Base-by-base conservation (phyloP, 495 filamentous ascomycete genomes). In the Penicillium antarcticum region DNA sequence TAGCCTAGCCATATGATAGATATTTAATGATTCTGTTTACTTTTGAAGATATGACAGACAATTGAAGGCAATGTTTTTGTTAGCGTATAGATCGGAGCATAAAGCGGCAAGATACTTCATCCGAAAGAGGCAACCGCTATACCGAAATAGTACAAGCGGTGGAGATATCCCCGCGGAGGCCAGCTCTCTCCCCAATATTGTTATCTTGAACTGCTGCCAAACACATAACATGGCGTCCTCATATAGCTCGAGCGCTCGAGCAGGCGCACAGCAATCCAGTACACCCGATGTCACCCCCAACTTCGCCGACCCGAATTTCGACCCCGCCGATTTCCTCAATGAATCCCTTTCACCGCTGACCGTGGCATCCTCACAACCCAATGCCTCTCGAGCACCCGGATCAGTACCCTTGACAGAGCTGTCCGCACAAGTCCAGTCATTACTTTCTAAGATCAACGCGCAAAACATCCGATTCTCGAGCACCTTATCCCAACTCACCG, bases 401-500 rank as follows among this genome's bases (percentile, higher is more conserved):
- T 72, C 82, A 16, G 79, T 89, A 13, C 75, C 89, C 6, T 77
- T 97, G 40, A 77, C 87, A 34, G 86, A 92, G 47, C 74, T 96
- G 40, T 88, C 89, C 11, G 73, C 85, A 2, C 89, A 90, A 61
- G 87, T 92, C 35, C 91, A 97, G 62, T 82, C 86, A 2, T 76
- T 91, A 26, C 81, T 97, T 46, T 88, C 92, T 2, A 85, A 92
- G 52, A 83, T 97, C 56, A 91, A 87, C 57, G 87, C 92, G 10
- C 91, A 96, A 65, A 94, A 89, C 12, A 84, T 88, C 13, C 80
- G 90, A 17, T 77, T 96, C 12, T 89, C 92, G n/a, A 85, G 75
- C 36, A 87, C 80, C 29, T 79, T 98, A 19, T 96, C 90, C 26
- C 85, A 87, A 49, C 76, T 97, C 48, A 97, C 92, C 12, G 92